A percentile compares a stretch with the other conserved stretches of the same genome.
Evolutionary conservation across 163 green algal genomes (phyloP).

Genomic region (Scenedesmus sp.): DNA sequence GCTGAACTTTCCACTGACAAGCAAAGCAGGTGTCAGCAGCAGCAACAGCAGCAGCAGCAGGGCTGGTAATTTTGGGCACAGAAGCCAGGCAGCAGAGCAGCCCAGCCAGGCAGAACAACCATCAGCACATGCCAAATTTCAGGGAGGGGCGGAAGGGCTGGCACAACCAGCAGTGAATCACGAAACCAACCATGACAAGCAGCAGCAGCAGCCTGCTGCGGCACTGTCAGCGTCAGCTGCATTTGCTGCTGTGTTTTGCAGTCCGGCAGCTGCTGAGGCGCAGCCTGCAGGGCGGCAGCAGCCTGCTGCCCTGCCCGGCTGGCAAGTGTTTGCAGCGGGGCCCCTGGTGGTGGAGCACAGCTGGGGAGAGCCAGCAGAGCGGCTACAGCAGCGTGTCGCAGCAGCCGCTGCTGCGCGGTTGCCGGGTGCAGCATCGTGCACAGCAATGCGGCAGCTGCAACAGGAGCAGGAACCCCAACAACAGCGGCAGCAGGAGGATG

Average conservation of each 20-base stretch:
- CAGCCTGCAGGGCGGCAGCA: slow-evolving; percentile 1
- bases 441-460: not conserved
- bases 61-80: not conserved
- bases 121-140: not conserved
- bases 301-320: not conserved
- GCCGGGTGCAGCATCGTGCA: not conserved
- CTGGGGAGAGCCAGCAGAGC: slow-evolving; percentile 35
- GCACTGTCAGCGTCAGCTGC: slow-evolving; percentile 24
- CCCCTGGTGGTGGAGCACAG: slow-evolving; percentile 18
- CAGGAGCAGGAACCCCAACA: not conserved
- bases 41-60: slow-evolving; percentile 20
- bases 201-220: not conserved
- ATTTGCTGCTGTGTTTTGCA: slow-evolving; percentile 14
- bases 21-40: not conserved
- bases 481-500: not conserved
- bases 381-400: not conserved
- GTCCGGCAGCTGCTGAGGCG: not conserved
- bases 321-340: slow-evolving; percentile 4
- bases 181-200: not conserved
- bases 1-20: slow-evolving; percentile 35
- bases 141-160: not conserved
- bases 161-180: not conserved
- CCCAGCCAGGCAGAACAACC: not conserved
- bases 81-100: not conserved
- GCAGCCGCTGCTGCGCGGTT: not conserved